A percentile compares a stretch with the other conserved stretches of the same genome.
phyloP scores from a whole-genome alignment of 257 asterid species.

The Solanum sparsipilum region DNA sequence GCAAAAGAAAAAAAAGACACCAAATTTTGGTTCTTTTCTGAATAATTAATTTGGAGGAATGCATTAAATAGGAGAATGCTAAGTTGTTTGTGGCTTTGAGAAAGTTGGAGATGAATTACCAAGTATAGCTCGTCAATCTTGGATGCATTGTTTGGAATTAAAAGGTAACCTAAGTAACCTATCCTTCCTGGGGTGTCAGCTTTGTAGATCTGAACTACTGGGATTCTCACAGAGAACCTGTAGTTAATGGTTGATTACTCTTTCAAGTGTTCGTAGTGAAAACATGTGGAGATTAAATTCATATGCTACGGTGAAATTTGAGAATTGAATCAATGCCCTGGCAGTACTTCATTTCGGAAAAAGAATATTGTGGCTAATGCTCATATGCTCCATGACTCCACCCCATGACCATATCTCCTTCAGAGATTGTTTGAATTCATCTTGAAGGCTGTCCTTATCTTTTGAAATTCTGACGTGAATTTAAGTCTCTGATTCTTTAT shows the following conservation, averaged over 20 bases:
- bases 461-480: background rate
- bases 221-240: background rate
- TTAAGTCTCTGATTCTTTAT: background rate
- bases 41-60: background rate
- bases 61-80: background rate
- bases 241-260: background rate
- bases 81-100: background rate
- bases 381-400: conserved; percentile 1
- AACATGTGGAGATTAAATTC: background rate
- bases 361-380: background rate
- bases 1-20: background rate
- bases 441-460: background rate
- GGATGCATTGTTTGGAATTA: background rate
- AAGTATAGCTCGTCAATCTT: background rate
- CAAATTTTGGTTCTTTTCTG: background rate
- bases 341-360: background rate
- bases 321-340: background rate
- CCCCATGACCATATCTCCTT: background rate
- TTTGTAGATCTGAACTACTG: background rate
- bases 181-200: background rate
- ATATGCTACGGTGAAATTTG: background rate
- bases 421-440: background rate
- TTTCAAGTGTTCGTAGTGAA: background rate
- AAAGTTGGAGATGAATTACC: background rate
- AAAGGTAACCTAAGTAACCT: background rate